Conservation (phyloP, 495 filamentous ascomycete genomes). For the Neurospora sp. region DNA sequence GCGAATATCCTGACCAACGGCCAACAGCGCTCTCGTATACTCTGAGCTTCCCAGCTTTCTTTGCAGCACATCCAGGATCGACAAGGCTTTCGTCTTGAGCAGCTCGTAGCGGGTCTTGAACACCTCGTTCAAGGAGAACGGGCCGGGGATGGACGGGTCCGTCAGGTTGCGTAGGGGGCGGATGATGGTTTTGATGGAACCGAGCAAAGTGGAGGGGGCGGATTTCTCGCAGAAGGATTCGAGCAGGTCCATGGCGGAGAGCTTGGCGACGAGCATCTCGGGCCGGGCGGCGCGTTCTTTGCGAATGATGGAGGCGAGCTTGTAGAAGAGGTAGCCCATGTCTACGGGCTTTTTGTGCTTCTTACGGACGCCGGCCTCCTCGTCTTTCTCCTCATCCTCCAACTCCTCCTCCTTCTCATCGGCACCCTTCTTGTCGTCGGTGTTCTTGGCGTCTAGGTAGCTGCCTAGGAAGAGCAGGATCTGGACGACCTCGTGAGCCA, state of each 20-base stretch:
- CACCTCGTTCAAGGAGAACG: conserved; percentile 51
- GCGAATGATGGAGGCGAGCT: conserved; percentile 66
- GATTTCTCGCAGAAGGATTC: conserved; percentile 49
- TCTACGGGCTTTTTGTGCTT: conserved; percentile 9
- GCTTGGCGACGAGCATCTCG: conserved; percentile 56
- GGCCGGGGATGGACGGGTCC: conserved; percentile 60
- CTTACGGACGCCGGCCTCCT: conserved; percentile 11
- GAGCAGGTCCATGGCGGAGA: conserved; percentile 63
- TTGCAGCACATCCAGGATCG: conserved; percentile 66
- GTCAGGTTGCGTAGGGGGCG: conserved; percentile 76
- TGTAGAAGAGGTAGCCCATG: conserved; percentile 63
- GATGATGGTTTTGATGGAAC: conserved; percentile 56
- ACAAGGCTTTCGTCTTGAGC: conserved; percentile 57
- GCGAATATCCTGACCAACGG: conserved; percentile 57
- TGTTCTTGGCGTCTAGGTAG: conserved; percentile 19
- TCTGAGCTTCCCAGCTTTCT: conserved; percentile 71
- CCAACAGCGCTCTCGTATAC: conserved; percentile 59
- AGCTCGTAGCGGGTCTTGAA: conserved; percentile 59
- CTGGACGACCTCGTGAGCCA: conserved; percentile 62
- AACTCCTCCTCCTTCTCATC: conserved; percentile 30
- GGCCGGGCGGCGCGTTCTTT: conserved; percentile 60
- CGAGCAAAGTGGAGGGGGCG: conserved; percentile 43
- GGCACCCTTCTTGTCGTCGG: conserved; percentile 17
- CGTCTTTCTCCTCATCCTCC: conserved; percentile 37
- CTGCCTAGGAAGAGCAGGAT: conserved; percentile 64